Base-by-base conservation (phyloP, 2,329 filamentous ascomycete species). In the Aspergillus luchuensis region DNA sequence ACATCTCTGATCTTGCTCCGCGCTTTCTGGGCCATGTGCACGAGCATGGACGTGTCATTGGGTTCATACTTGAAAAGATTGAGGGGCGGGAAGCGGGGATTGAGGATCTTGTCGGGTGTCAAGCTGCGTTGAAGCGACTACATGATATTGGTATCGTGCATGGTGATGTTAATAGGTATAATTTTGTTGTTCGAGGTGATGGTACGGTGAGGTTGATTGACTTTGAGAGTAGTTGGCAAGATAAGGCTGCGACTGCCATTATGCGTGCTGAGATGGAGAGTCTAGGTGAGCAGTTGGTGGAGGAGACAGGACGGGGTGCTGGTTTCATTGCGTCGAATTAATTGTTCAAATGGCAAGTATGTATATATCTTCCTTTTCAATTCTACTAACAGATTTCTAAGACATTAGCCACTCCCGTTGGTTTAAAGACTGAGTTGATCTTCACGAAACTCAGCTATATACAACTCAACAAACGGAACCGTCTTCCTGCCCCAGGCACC, bases 161-260 rank as follows among this genome's bases (percentile, higher is more conserved):
- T 28, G 45, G 45, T 2, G 45, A 49, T 49, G 45, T 23, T 7
- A 49, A 49, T 5, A 13, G 45, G n/a, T 49, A 49, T 13, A 49
- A 49, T n/a, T 49, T 49, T 28, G 7, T 28, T 8, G 15, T 49
- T n/a, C 19, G 8, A 2, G 21, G 21, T 8, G 45, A n/a, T 19
- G 21, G 21, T 8, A 33, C 33, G 4, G 45, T 49, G 2, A 13
- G 21, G 4, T 21, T 49, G 19, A 15, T 49, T n/a, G 45, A 49
- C 21, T 49, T 49, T 28, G 45, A 49, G 23, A 8, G 8, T 2
- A 8, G 7, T 28, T 11, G 10, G 10, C 45, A 28, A 21, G 21
- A 8, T 4, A 49, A 49, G 11, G 45, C 4, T 13, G 23, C 8
- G 17, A 19, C 2, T 19, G 21, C 19, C 4, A 2, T 21, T 10